Evolutionary conservation across 2,329 filamentous ascomycete species (phyloP), one percentile per base, ranked within the genome.

Genomic region (Pleurostoma richardsiae): DNA sequence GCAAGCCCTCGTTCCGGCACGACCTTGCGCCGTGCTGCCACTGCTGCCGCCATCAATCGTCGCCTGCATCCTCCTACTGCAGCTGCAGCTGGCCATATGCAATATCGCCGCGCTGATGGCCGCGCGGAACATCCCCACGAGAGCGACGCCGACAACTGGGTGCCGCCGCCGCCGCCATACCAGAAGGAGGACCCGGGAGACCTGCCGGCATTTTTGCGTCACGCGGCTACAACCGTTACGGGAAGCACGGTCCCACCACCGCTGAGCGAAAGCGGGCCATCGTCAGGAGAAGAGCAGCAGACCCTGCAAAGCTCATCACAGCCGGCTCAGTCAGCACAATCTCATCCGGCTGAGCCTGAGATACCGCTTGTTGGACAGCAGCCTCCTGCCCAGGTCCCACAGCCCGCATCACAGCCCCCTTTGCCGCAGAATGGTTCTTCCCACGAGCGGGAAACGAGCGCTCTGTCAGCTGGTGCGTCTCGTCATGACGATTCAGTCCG

Each of bases 101-200:
- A 83, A 54, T 87, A 86, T 59, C 79, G 83, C 40, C 78, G 85
- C 41, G 84, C 85, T 10, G 84, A 88, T 63, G 83, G 84, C 5
- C 75, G 83, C 39, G 73, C 79, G 39, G 85, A 91, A 57, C 77
- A 90, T 55, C 88, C 88, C 4, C 88, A 94, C 62, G 88, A 94
- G 64, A 92, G 88, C 52, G 88, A 94, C 61, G 88, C 88, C 4
- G 89, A 94, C 57, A 89, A 91, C 56, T 95, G 89, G 89, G 86
- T 90, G 4, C 87, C 88, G 4, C 89, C 89, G 4, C 89, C 89
- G 6, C 89, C 89, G 3, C 88, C 88, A 1, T 95, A 95, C 56
- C 80, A 83, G 39, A 79, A 80, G 46, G 82, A 86, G 1, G 78
- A 81, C 42, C 78, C 79, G 1, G 72, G 71, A 7, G 77, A 80